Base-by-base conservation (phyloP, 129 eudicot genomes). In the Scalesia atractyloides region DNA sequence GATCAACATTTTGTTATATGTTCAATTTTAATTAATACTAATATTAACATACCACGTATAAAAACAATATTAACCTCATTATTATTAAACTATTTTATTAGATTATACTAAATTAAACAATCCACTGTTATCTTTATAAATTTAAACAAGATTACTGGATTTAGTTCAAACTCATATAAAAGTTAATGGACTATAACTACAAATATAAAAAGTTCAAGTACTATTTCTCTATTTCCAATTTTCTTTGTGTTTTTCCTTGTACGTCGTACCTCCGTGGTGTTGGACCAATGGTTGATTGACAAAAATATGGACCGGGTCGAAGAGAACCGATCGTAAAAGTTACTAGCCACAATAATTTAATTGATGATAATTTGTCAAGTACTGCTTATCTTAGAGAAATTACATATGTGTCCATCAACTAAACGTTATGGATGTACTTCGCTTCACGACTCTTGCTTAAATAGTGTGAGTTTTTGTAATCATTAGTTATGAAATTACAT, bases 111-210 rank as follows among this genome's bases (percentile, higher is more conserved):
- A n/a, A n/a, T n/a, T n/a, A n/a, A n/a, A n/a, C 16, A 49, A 49
- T 49, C 18, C 17, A 49, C 34, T 30, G 34, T 53, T 17, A 62
- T 33, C 20, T 11, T 24, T 62, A 24, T 24, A 49, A 62, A n/a
- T n/a, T n/a, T n/a, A 62, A 62, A 62, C 5, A 62, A 18, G 10
- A 18, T 5, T 64, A 37, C 30, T 44, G n/a, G 44, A 46, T 48
- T 48, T 68, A 39, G 72, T 67, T 3, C 13, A 60, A 30, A 60
- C 15, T 26, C 1, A 20, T 41, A 44, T 13, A 66, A 54, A 11
- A 66, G 47, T 43, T 54, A 10, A 66, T 26, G 73, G 80, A 67
- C 73, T 66, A 22, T 56, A 66, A 11, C 2, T 43, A 41, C n/a
- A 13, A 37, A 30, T 3, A 41, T 1, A 24, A 66, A 56, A 26